These are phyloP conservation scores for Thraustochytrium striatum DNA, from an alignment of 352 stramenopile species.

Conservation along the genomic window DNA sequence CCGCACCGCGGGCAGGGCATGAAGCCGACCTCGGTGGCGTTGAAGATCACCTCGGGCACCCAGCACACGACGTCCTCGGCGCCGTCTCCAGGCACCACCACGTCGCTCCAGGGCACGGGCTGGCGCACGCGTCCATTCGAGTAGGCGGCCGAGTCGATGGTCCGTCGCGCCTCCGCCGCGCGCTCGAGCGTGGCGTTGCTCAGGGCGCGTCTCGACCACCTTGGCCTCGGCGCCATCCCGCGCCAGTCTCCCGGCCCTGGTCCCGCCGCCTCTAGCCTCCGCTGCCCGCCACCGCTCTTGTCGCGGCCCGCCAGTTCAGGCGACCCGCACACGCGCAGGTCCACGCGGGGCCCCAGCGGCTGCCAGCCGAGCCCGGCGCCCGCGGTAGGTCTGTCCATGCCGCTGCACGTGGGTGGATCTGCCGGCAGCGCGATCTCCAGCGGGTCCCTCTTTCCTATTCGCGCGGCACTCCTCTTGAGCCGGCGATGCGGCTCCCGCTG, in stretches of 20 bases:
- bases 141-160: not conserved
- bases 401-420: not conserved
- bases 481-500: not conserved
- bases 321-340: too few species aligned
- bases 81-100: not conserved
- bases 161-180: not conserved
- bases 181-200: not conserved
- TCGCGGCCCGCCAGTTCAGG: too few species aligned
- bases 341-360: too few species aligned
- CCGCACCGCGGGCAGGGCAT: not conserved
- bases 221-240: too few species aligned
- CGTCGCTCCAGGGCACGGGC: not conserved
- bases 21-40: not conserved
- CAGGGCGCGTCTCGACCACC: not conserved
- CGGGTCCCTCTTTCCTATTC: not conserved
- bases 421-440: not conserved
- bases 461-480: not conserved
- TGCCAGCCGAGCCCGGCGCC: too few species aligned
- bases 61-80: not conserved
- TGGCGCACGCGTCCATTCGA: not conserved
- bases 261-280: too few species aligned
- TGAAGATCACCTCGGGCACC: not conserved
- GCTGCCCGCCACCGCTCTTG: too few species aligned
- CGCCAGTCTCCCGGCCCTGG: too few species aligned
- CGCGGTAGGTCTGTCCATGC: too few species aligned